Base-by-base conservation (phyloP, 1,284 basidiomycete species). In the Melampsora americana region DNA sequence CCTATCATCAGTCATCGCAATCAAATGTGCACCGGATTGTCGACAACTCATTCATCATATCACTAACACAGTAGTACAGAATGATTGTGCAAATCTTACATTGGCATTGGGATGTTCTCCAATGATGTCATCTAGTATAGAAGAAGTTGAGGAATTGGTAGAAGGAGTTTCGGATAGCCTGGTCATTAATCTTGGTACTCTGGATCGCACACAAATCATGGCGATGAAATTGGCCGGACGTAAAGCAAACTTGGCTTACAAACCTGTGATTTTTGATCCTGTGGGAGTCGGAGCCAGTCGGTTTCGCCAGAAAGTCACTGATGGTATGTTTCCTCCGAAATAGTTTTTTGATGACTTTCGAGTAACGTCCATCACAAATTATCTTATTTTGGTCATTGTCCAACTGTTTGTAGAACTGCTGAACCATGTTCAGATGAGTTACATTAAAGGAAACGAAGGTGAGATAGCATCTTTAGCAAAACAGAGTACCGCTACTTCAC, bases 381-480 rank as follows among this genome's bases (percentile, higher is more conserved):
- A 23, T 66, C 60, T 28, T 23, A 7, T 28, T 48, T 11, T 59
- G 39, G 35, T 26, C 28, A 2, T 61, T 9, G 9, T 16, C 16
- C 56, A 32, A 23, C n/a, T 35, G 30, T 69, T 50, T n/a, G 5
- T 56, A 88, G 91, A 89, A 73, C 86, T 97, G 16, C 84, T 97
- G n/a, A 87, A 91, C 78, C 84, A 86, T 64, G 95, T 91, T 87
- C 94, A 97, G 82, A 89, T 91, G 20, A 90, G 90, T 23, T 90
- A 96, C 23, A 93, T 98, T 84, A 98, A 98, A 83, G 95, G 95
- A 5, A 98, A 98, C 81, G 91, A 93, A 0, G 93, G 89, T 26
- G 95, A 98, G 83, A 89, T 98, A 28, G 92, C 89, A 0, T 86
- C 90, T 0, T 84, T 97, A 16, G 87, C 89, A 0, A 93, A 93